A percentile compares a stretch with the other conserved stretches of the same genome.
Conservation (phyloP, 1,284 basidiomycete species). For the Pseudozyma tsukubaensis region DNA sequence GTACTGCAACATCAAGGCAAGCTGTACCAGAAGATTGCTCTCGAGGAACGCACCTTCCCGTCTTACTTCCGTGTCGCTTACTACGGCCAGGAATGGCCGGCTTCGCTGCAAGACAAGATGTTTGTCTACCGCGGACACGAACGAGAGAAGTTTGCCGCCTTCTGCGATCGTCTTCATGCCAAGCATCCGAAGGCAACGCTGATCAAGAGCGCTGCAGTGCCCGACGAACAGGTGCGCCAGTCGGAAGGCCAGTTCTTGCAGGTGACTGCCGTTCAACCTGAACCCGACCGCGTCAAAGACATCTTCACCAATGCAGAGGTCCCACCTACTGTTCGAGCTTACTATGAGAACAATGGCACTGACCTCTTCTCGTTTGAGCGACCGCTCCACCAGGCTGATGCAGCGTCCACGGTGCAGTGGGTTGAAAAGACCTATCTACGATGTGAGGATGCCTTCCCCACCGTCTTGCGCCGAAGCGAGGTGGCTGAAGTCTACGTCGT, state of each 20-base stretch:
- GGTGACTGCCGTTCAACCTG: conserved; percentile 84
- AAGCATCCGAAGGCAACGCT: conserved; percentile 90
- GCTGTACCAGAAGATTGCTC: conserved; percentile 61
- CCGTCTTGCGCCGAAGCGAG: conserved; percentile 88
- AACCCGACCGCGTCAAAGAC: conserved; percentile 81
- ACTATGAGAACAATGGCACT: conserved; percentile 80
- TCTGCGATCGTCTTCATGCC: conserved; percentile 88
- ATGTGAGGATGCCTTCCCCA: conserved; percentile 87
- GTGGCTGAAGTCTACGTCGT: conserved; percentile 80
- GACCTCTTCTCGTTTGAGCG: conserved; percentile 76
- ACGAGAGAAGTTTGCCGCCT: conserved; percentile 84
- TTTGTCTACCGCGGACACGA: conserved; percentile 88
- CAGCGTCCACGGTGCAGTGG: conserved; percentile 72
- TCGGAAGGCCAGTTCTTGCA: conserved; percentile 71
- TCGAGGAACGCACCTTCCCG: conserved; percentile 57
- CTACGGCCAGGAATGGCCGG: conserved; percentile 85
- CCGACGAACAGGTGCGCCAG: conserved; percentile 73
- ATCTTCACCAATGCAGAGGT: conserved; percentile 89
- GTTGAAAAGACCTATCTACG: conserved; percentile 76
- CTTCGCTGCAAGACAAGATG: conserved; percentile 83
- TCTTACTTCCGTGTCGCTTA: conserved; percentile 90
- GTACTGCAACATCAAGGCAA: conserved; percentile 63
- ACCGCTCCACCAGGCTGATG: conserved; percentile 35
- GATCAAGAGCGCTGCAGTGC: conserved; percentile 80
- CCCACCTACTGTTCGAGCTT: conserved; percentile 80